Conservation (phyloP, 192 early-diverging fungal genomes). For the Paraglomus brasilianum region DNA sequence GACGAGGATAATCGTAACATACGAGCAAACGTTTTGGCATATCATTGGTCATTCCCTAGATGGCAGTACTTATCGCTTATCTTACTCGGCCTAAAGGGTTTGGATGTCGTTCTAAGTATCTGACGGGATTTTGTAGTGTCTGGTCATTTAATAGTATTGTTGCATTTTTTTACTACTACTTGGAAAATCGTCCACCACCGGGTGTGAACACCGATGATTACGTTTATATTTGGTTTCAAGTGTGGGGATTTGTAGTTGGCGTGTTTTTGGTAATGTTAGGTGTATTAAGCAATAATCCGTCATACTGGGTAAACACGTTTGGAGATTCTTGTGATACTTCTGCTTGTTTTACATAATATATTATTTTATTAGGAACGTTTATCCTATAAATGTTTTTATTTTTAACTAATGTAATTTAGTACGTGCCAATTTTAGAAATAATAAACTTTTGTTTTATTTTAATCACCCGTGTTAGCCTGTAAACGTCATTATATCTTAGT, state of each 20-base stretch:
- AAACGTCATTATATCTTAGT: too few relatives aligned
- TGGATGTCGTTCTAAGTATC: too few relatives aligned
- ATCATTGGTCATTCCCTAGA: neutral
- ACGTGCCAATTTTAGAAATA: too few relatives aligned
- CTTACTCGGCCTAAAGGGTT: neutral
- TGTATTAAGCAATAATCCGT: neutral
- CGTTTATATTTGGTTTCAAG: neutral
- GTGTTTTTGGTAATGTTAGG: neutral
- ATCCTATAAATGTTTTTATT: too few relatives aligned
- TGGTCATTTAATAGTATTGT: constrained; percentile 6
- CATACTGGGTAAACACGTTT: constrained; percentile 6
- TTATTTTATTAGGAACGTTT: too few relatives aligned
- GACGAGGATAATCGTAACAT: neutral
- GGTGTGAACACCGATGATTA: neutral
- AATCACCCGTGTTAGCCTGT: too few relatives aligned
- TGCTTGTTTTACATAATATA: too few relatives aligned
- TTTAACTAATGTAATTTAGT: too few relatives aligned
- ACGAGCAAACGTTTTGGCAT: neutral
- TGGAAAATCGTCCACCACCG: neutral
- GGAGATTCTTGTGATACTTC: neutral
- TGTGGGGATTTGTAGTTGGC: neutral
- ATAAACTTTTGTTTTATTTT: too few relatives aligned
- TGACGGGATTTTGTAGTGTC: too few relatives aligned
- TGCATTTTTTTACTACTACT: neutral
- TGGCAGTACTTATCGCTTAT: neutral